Conservation (phyloP, 78 protist genomes). For the Tieghemostelium lacteum region DNA sequence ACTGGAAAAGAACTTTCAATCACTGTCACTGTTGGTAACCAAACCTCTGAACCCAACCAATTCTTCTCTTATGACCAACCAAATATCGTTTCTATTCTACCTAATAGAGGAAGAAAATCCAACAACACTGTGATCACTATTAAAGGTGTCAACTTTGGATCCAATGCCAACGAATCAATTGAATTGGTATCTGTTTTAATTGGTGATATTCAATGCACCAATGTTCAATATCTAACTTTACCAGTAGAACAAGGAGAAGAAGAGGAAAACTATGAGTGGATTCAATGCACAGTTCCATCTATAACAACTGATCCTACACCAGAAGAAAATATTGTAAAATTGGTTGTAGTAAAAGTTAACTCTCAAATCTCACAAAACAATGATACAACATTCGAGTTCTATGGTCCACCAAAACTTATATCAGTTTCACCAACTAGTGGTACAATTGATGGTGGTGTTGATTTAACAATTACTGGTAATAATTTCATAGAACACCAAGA, state of each 20-base stretch:
- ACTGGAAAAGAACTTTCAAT: constrained; percentile 16
- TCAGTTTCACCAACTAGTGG: background rate
- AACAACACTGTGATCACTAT: background rate
- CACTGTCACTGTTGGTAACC: constrained; percentile 25
- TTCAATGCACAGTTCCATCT: background rate
- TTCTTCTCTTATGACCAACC: constrained; percentile 27
- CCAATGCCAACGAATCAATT: background rate
- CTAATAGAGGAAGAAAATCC: constrained; percentile 1
- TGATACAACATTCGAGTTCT: constrained; percentile 4
- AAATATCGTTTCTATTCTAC: constrained; percentile 1
- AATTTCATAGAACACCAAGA: constrained; percentile 8
- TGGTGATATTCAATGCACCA: constrained; percentile 16
- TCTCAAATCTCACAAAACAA: background rate
- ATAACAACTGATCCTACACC: background rate
- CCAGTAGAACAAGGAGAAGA: background rate
- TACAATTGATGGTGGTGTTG: constrained; percentile 11
- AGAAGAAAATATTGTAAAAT: background rate
- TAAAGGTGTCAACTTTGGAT: constrained; percentile 37
- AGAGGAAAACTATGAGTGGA: no score
- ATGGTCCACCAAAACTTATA: constrained; percentile 37
- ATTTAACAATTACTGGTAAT: constrained; percentile 9
- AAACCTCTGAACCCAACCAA: background rate
- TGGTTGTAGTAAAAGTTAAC: background rate
- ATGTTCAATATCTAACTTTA: constrained; percentile 1
- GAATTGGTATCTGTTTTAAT: no score